phyloP scores from a whole-genome alignment of 2,329 filamentous ascomycete genomes.

The Ophiostoma novo-ulmi region DNA sequence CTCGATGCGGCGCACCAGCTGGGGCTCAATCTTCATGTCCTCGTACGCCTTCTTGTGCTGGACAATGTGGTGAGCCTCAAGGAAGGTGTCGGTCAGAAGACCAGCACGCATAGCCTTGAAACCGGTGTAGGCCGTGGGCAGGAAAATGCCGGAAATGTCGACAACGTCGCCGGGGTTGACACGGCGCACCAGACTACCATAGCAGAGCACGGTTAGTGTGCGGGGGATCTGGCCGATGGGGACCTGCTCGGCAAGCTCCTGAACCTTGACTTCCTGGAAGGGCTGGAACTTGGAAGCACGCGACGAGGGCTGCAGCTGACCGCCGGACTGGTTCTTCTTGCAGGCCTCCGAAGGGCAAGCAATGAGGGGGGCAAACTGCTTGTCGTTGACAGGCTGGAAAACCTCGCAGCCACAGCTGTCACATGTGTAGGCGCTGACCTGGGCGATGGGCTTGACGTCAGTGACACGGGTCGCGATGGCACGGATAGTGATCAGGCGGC shows the following conservation, averaged over 20 bases:
- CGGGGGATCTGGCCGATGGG: constrained; percentile 96
- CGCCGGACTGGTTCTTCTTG: constrained; percentile 82
- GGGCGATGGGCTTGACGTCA: constrained; percentile 95
- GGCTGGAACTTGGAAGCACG: constrained; percentile 93
- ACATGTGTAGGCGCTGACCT: constrained; percentile 96
- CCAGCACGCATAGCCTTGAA: constrained; percentile 96
- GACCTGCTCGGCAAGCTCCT: constrained; percentile 98
- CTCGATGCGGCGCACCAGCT: constrained; percentile 76
- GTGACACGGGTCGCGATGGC: constrained; percentile 94
- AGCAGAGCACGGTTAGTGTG: constrained; percentile 81
- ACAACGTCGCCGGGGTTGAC: constrained; percentile 92
- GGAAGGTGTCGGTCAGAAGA: constrained; percentile 92
- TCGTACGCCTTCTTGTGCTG: constrained; percentile 99
- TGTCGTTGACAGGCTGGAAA: constrained; percentile 90
- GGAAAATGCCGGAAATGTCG: constrained; percentile 89
- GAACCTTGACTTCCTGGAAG: constrained; percentile 97
- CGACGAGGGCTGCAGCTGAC: constrained; percentile 90
- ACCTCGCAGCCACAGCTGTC: constrained; percentile 95
- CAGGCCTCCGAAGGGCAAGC: constrained; percentile 90
- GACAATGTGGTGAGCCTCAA: constrained; percentile 87
- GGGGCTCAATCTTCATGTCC: constrained; percentile 77
- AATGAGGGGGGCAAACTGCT: constrained; percentile 80
- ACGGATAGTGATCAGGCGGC: constrained; percentile 86
- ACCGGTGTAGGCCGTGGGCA: constrained; percentile 97
- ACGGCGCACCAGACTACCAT: constrained; percentile 77